Conservation (phyloP, 352 stramenopile genomes). For the Phytopythium vexans region DNA sequence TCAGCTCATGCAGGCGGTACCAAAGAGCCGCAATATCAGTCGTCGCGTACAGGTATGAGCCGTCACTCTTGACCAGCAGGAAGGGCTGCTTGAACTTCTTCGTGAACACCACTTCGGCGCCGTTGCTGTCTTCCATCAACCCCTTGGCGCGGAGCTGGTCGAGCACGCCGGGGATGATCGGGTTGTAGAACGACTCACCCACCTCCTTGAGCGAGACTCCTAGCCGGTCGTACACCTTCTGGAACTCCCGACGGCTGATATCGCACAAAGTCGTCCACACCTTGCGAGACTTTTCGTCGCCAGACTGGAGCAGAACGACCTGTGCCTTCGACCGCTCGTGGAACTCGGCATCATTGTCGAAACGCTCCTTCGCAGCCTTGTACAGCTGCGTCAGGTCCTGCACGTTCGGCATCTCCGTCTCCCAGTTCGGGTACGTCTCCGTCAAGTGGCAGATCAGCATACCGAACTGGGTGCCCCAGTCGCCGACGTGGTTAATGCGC, state of each 20-base stretch:
- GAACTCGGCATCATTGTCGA: slow-evolving; percentile 96
- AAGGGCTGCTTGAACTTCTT: slow-evolving; percentile 89
- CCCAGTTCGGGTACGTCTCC: slow-evolving; percentile 95
- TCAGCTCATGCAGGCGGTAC: slow-evolving; percentile 83
- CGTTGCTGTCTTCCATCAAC: slow-evolving; percentile 89
- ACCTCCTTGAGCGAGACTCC: slow-evolving; percentile 75
- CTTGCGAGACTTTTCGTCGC: slow-evolving; percentile 71
- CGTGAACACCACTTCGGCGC: slow-evolving; percentile 89
- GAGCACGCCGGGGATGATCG: slow-evolving; percentile 84
- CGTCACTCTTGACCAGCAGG: slow-evolving; percentile 83
- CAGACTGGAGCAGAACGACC: slow-evolving; percentile 98
- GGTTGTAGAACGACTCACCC: slow-evolving; percentile 87
- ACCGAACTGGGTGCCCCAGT: slow-evolving; percentile 96
- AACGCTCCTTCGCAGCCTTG: slow-evolving; percentile 93
- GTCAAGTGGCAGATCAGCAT: slow-evolving; percentile 99
- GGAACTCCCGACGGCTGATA: slow-evolving; percentile 81
- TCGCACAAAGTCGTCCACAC: slow-evolving; percentile 83
- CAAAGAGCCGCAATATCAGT: slow-evolving; percentile 85
- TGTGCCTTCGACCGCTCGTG: slow-evolving; percentile 96
- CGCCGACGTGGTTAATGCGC: slow-evolving; percentile 84
- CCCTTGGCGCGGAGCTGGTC: slow-evolving; percentile 86
- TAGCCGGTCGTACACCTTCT: slow-evolving; percentile 84
- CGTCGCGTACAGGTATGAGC: slow-evolving; percentile 83
- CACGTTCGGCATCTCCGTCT: slow-evolving; percentile 93
- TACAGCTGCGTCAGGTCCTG: slow-evolving; percentile 94